Evolutionary conservation across 2,329 filamentous ascomycete species (phyloP).

Genomic region (Colletotrichum magnum): DNA sequence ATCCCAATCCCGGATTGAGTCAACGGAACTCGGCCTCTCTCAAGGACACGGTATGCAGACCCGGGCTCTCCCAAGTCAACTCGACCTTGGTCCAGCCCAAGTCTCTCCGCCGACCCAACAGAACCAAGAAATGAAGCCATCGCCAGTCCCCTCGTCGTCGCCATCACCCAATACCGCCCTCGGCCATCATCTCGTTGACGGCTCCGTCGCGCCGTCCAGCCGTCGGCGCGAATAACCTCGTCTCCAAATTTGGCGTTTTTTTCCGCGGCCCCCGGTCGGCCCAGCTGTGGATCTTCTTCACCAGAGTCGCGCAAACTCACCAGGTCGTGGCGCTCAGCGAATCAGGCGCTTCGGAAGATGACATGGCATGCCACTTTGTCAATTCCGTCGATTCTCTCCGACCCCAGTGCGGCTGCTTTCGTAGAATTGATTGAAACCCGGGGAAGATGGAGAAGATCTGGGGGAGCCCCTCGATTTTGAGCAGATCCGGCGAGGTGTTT

Average conservation of each 20-base stretch:
- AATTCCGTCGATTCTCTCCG: slow-evolving; percentile 39
- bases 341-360: slow-evolving; percentile 42
- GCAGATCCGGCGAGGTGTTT: slow-evolving; percentile 30
- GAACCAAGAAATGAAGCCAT: too few relatives aligned
- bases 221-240: slow-evolving; percentile 30
- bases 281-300: slow-evolving; percentile 35
- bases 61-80: too few relatives aligned
- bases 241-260: slow-evolving; percentile 37
- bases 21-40: not conserved
- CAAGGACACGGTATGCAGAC: too few relatives aligned
- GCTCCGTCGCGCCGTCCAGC: not conserved
- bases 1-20: not conserved
- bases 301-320: slow-evolving; percentile 37
- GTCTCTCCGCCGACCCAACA: too few relatives aligned
- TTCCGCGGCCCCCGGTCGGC: slow-evolving; percentile 26
- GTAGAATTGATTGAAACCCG: slow-evolving; percentile 37
- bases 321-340: slow-evolving; percentile 42
- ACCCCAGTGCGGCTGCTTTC: slow-evolving; percentile 29
- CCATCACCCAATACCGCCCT: too few relatives aligned
- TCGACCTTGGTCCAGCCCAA: too few relatives aligned
- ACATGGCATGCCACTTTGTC: slow-evolving; percentile 31
- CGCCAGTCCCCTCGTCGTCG: too few relatives aligned
- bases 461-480: slow-evolving; percentile 41
- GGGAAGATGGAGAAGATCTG: slow-evolving; percentile 41
- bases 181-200: not conserved